Conservation (phyloP, 176 grass and related monocot genomes). For the Carex scoparia region DNA sequence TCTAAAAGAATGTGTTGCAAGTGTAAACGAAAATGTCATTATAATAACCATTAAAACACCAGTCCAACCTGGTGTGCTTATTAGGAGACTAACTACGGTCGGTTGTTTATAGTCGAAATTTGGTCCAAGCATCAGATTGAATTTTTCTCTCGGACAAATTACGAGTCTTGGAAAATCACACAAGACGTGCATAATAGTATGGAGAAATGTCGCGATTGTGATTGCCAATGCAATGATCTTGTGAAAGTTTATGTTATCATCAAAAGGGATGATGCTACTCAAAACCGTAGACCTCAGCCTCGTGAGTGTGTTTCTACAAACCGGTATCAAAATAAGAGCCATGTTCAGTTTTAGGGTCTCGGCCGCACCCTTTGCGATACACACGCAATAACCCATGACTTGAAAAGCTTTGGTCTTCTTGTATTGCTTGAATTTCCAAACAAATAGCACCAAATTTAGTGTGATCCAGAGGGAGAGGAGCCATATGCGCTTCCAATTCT, state of each 20-base stretch:
- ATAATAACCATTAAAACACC: constrained; percentile 78
- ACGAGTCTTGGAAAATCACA: constrained; percentile 90
- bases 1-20: constrained; percentile 76
- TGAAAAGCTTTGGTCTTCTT: constrained; percentile 54
- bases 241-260: constrained; percentile 99
- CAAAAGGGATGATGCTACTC: constrained; percentile 57
- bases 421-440: constrained; percentile 76
- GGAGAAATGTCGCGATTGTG: constrained; percentile 50
- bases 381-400: constrained; percentile 93
- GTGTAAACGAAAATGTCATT: constrained; percentile 94
- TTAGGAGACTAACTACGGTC: constrained; percentile 39
- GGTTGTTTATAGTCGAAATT: constrained; percentile 72
- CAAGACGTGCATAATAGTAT: constrained; percentile 59
- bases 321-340: constrained; percentile 86
- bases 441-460: constrained; percentile 51
- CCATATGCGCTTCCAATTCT: constrained; percentile 99
- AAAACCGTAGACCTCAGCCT: constrained; percentile 59
- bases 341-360: constrained; percentile 96
- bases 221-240: constrained; percentile 60
- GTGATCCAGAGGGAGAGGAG: constrained; percentile 54
- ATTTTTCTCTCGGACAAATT: constrained; percentile 58
- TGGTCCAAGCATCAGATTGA: constrained; percentile 47
- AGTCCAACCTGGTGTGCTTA: constrained; percentile 71
- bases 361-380: constrained; percentile 78
- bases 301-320: constrained; percentile 87